phyloP scores from a whole-genome alignment of 2,329 filamentous ascomycete genomes.

The Alternaria sp. region DNA sequence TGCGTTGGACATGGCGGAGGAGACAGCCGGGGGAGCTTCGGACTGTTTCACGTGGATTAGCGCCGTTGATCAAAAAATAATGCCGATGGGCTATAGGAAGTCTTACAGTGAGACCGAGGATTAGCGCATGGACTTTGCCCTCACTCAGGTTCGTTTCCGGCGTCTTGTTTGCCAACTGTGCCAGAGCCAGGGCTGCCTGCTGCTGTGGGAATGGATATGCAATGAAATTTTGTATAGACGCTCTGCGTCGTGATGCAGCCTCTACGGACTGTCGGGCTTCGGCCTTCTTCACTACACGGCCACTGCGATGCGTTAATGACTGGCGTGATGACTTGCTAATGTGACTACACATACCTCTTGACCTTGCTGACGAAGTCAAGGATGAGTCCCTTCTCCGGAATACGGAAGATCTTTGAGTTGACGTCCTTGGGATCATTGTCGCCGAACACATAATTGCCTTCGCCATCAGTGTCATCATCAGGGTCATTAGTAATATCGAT shows the following conservation, averaged over 20 bases:
- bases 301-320: conserved; percentile 33
- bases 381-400: conserved; percentile 58
- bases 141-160: conserved; percentile 59
- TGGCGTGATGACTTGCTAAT: conserved; percentile 12
- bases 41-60: conserved; percentile 52
- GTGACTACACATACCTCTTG: conserved; percentile 52
- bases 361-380: conserved; percentile 70
- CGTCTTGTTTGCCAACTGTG: conserved; percentile 63
- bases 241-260: conserved; percentile 33
- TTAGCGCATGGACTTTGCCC: conserved; percentile 60
- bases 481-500: conserved; percentile 57
- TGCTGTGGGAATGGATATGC: conserved; percentile 63
- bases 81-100: conserved; percentile 33
- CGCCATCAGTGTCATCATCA: conserved; percentile 54
- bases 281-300: conserved; percentile 34
- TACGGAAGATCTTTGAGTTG: conserved; percentile 54
- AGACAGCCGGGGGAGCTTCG: conserved; percentile 51
- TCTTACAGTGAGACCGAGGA: conserved; percentile 71
- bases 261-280: conserved; percentile 25
- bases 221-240: conserved; percentile 41
- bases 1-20: conserved; percentile 41
- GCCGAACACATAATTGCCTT: conserved; percentile 55
- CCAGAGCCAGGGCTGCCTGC: conserved; percentile 71
- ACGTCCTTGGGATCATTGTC: conserved; percentile 52
- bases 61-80: conserved; percentile 45